Evolutionary conservation across 305 asterid species (phyloP), one percentile per base, ranked within the genome.

Genomic region (Fraxinus latifolia): DNA sequence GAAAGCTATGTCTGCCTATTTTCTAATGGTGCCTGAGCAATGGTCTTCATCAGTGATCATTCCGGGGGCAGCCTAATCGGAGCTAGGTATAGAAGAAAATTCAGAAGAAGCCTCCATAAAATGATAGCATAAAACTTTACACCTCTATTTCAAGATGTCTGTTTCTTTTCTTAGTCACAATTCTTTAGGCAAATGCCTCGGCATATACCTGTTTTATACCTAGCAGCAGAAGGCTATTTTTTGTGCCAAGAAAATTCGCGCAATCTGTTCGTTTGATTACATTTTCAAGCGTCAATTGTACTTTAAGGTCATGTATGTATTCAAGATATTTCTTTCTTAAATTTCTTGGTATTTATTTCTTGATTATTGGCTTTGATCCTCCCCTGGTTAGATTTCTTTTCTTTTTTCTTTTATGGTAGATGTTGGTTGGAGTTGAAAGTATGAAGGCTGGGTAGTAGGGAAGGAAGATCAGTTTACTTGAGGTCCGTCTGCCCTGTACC

Each of bases 1-100:
- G 87, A 94, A 94, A 82, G 98, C 98, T 0, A 94, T 92, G 97
- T 90, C 97, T 82, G 91, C 96, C 82, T 94, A 94, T 88, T 94
- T 94, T 83, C 92, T 90, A 21, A 91, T 90, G 94, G 96, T 94
- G 58, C 98, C 98, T 5, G 98, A 94, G 84, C 91, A 89, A 42
- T 92, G 96, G 97, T 83, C 95, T 79, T 87, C 91, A 73, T 73
- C 90, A 23, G 77, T 79, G 27, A 79, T 80, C 77, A 82, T 77
- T 62, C 79, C 85, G 21, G 72, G 75, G 77, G 84, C 83, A 47
- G 84, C 91, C 79, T 87, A 83, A 27, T 74, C 89, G 6, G 88
- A 90, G n/a, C 70, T 55, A 2, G n/a, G 25, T n/a, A 6, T 67
- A 0, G 91, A 90, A 81, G 92, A 90, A 31, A 87, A 74, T 76